These are phyloP conservation scores for Diutina ranongensis DNA, from an alignment of 1,139 yeast species.

Conservation along the genomic window DNA sequence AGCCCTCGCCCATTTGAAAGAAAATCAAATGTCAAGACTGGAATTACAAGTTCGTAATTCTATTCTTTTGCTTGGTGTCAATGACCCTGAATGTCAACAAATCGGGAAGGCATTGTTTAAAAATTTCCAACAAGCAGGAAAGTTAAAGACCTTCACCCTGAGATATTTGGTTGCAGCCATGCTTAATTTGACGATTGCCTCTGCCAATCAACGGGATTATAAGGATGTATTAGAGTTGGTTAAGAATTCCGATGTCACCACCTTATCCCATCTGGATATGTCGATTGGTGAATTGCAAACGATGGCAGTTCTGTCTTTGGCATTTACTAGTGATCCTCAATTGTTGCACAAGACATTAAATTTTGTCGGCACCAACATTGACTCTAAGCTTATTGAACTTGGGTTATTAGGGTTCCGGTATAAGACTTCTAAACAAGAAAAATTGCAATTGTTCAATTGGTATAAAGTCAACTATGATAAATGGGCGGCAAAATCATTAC, in stretches of 20 bases:
- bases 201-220: slow-evolving; percentile 37
- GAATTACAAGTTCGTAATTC: slow-evolving; percentile 33
- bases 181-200: slow-evolving; percentile 22
- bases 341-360: slow-evolving; percentile 41
- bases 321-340: slow-evolving; percentile 34
- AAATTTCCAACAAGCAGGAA: slow-evolving; percentile 35
- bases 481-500: slow-evolving; percentile 35
- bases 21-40: slow-evolving; percentile 10
- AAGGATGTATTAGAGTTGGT: slow-evolving; percentile 43
- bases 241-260: slow-evolving; percentile 32
- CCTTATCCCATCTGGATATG: slow-evolving; percentile 22
- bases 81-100: slow-evolving; percentile 18
- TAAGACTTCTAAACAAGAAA: slow-evolving; percentile 12
- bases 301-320: slow-evolving; percentile 41
- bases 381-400: slow-evolving; percentile 40
- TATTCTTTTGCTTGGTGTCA: slow-evolving; percentile 25
- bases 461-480: slow-evolving; percentile 36
- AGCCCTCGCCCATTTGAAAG: slow-evolving; percentile 7
- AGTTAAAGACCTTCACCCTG: slow-evolving; percentile 35
- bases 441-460: slow-evolving; percentile 40
- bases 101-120: slow-evolving; percentile 32
- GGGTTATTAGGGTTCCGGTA: slow-evolving; percentile 40
- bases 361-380: slow-evolving; percentile 43
- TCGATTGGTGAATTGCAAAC: slow-evolving; percentile 32
- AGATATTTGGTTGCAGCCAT: slow-evolving; percentile 27